These are phyloP conservation scores for Boletus subcaerulescens DNA, from an alignment of 768 basidiomycete species.

Conservation along the genomic window DNA sequence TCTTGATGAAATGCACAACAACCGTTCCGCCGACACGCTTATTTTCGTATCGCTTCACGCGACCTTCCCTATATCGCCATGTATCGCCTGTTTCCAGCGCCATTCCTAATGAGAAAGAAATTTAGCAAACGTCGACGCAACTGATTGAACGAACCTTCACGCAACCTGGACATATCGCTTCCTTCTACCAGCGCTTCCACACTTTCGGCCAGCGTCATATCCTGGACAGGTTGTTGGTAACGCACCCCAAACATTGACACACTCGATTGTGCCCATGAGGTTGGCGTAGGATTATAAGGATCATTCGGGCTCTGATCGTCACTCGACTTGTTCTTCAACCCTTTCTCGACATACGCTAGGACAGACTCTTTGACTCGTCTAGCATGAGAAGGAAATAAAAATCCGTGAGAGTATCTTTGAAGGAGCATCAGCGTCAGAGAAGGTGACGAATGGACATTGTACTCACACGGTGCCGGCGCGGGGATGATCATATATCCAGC, in stretches of 20 bases:
- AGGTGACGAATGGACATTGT: background rate
- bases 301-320: constrained; percentile 21
- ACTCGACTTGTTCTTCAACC: constrained; percentile 35
- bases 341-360: constrained; percentile 48
- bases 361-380: constrained; percentile 61
- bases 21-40: constrained; percentile 87
- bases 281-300: constrained; percentile 41
- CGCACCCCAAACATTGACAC: constrained; percentile 81
- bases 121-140: background rate
- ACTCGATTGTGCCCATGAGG: constrained; percentile 73
- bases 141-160: constrained; percentile 47
- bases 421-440: constrained; percentile 1
- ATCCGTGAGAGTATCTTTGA: constrained; percentile 89
- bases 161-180: constrained; percentile 71
- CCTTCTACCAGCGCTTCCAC: constrained; percentile 94
- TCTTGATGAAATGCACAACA: constrained; percentile 97
- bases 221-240: constrained; percentile 67
- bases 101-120: constrained; percentile 39
- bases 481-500: constrained; percentile 99
- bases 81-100: constrained; percentile 59
- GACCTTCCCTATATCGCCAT: constrained; percentile 73
- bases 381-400: constrained; percentile 88
- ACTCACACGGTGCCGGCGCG: constrained; percentile 88
- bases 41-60: constrained; percentile 57
- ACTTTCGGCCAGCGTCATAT: constrained; percentile 64